A percentile compares a stretch with the other conserved stretches of the same genome.
phyloP scores from a whole-genome alignment of 2,329 filamentous ascomycete genomes.

The Eutypa lata region DNA sequence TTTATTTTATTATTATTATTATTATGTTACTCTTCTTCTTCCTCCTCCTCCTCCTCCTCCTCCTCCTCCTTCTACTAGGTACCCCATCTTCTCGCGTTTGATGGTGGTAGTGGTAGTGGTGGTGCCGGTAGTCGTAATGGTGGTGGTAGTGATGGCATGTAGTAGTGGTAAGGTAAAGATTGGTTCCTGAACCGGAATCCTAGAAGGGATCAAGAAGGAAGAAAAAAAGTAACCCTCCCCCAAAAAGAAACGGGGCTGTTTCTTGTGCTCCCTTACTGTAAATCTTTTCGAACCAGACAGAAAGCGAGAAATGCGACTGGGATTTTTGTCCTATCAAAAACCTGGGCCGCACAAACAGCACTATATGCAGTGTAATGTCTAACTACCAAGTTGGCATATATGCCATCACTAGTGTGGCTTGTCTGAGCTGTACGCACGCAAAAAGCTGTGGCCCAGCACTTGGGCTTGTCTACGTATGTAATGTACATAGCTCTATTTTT shows the following conservation, averaged over 20 bases:
- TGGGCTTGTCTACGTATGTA: background rate
- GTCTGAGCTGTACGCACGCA: background rate
- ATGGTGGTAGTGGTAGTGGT: too few relatives aligned
- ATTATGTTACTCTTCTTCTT: background rate
- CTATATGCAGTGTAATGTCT: background rate
- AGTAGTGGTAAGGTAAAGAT: too few relatives aligned
- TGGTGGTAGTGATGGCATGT: too few relatives aligned
- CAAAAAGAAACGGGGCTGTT: background rate
- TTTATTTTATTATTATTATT: background rate
- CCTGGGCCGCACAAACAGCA: background rate
- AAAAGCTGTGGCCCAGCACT: background rate
- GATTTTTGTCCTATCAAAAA: background rate
- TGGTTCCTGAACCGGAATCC: background rate
- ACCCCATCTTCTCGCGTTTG: background rate
- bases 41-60: background rate
- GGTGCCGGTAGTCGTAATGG: too few relatives aligned
- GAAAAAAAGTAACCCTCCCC: background rate
- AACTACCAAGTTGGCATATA: background rate
- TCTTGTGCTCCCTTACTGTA: background rate
- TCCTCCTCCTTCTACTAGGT: too few relatives aligned
- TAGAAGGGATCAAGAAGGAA: too few relatives aligned
- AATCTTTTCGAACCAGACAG: background rate
- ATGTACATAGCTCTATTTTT: conserved; percentile 5
- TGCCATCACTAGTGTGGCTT: background rate
- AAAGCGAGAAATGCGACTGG: background rate